Evolutionary conservation across 352 stramenopile species (phyloP).

Genomic region (Phytopythium boreale): DNA sequence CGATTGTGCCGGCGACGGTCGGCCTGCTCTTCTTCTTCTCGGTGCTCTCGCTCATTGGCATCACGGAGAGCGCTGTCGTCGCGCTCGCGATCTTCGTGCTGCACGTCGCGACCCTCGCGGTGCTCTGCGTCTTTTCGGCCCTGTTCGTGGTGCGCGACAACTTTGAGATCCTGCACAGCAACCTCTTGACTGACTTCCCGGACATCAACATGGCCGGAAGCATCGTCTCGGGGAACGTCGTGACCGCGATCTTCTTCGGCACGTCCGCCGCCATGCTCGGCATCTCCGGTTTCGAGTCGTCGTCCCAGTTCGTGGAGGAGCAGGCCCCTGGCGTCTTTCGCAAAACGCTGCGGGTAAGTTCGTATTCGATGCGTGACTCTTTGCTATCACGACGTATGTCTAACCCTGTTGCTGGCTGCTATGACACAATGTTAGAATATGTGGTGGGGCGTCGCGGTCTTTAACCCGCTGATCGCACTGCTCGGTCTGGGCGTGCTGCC

Average conservation of each 20-base stretch:
- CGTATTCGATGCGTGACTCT: neutral
- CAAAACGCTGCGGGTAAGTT: slow-evolving; percentile 81
- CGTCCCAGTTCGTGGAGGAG: slow-evolving; percentile 94
- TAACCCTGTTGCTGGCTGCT: neutral
- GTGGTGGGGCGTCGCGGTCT: slow-evolving; percentile 92
- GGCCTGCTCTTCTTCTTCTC: slow-evolving; percentile 92
- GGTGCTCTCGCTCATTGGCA: slow-evolving; percentile 88
- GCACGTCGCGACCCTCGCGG: slow-evolving; percentile 82
- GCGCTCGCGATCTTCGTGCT: slow-evolving; percentile 91
- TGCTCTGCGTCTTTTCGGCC: slow-evolving; percentile 77
- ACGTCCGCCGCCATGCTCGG: slow-evolving; percentile 93
- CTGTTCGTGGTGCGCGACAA: slow-evolving; percentile 83
- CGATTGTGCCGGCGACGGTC: slow-evolving; percentile 77
- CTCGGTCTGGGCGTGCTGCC: slow-evolving; percentile 89
- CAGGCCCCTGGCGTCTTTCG: slow-evolving; percentile 93
- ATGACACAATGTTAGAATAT: slow-evolving; percentile 67
- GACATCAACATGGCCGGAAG: slow-evolving; percentile 86
- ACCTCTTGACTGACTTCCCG: slow-evolving; percentile 85
- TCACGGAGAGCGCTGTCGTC: slow-evolving; percentile 91
- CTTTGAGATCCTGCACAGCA: slow-evolving; percentile 72
- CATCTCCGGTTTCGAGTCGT: slow-evolving; percentile 94
- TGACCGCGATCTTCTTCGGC: slow-evolving; percentile 90
- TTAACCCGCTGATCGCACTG: slow-evolving; percentile 93
- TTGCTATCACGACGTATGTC: slow-evolving; percentile 4
- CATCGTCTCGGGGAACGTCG: slow-evolving; percentile 73